Evolutionary conservation across 2,329 filamentous ascomycete genomes (phyloP), one percentile per base, ranked within the genome.

Genomic region (Chaetomium globosum): DNA sequence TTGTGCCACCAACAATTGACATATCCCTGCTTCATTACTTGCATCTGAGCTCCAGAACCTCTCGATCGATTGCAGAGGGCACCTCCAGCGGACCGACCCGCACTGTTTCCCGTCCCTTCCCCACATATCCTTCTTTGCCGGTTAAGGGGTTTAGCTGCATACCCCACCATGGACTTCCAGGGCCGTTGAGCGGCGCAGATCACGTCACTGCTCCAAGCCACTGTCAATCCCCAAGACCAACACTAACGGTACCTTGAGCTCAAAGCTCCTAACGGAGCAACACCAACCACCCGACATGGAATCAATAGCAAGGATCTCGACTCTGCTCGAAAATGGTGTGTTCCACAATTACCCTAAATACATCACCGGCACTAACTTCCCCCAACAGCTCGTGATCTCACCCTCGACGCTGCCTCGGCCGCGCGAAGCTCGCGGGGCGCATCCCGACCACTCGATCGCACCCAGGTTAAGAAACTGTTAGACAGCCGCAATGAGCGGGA

Each of bases 401-500:
- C 95, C 64, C 88, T 99, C 79, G 95, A 99, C 85, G 95, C 95
- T 71, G 94, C 95, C 73, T 92, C 93, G 78, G 92, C 93, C 72
- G 93, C 93, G 72, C 87, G 92, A 74, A 85, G 81, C 75, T 82
- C 84, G 67, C 83, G 87, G 66, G 82, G 83, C 71, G 82, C 87
- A 12, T 59, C 69, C 43, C 86, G 87, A 61, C 86, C 87, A 54
- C 80, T 95, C 69, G 89, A 93, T 66, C 85, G 88, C n/a, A 83
- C 85, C 65, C 93, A 97, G 80, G 89, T 98, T 75, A 96, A 96
- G 82, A 97, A 94, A 80, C 86, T 98, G 21, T 84, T 99, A 69
- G 95, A 98, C 78, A 97, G 93, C 75, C 88, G 95, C 70, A 91
- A 90, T 81, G 95, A 99, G 71, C 87, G 93, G 71, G 95, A 99